These are phyloP conservation scores for Leucocoprinus leucothites DNA, from an alignment of 768 basidiomycete species.

Conservation along the genomic window DNA sequence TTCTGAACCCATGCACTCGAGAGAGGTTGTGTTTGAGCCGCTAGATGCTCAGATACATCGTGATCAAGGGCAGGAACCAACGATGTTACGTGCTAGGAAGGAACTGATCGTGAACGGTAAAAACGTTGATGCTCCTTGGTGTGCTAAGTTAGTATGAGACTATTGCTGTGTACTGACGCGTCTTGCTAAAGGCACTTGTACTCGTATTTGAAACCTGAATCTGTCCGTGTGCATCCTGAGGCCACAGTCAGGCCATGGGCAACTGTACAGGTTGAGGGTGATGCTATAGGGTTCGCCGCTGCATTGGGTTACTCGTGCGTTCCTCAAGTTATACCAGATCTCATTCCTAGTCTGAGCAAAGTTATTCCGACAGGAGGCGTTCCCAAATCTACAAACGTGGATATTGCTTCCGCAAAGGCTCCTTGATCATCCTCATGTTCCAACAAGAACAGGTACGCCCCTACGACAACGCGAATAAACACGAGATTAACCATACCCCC, in stretches of 20 bases:
- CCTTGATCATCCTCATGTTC: conserved; percentile 76
- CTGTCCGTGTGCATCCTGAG: conserved; percentile 79
- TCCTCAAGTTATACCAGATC: not conserved
- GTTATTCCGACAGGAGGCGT: conserved; percentile 38
- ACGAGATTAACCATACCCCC: conserved; percentile 3
- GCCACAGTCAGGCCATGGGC: conserved; percentile 88
- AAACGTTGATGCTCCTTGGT: conserved; percentile 57
- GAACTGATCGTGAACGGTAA: conserved; percentile 53
- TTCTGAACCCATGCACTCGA: conserved; percentile 65
- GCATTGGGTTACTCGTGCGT: conserved; percentile 74
- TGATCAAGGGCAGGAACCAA: conserved; percentile 61
- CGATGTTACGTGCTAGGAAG: conserved; percentile 70
- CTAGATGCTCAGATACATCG: conserved; percentile 61
- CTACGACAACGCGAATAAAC: not conserved
- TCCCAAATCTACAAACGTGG: conserved; percentile 83
- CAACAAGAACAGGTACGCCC: conserved; percentile 73
- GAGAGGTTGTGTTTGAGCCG: conserved; percentile 83
- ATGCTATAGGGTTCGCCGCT: conserved; percentile 77
- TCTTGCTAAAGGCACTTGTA: conserved; percentile 57
- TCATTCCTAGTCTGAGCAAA: not conserved
- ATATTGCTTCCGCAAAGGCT: conserved; percentile 70
- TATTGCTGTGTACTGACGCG: not conserved
- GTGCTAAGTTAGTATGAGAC: conserved; percentile 16
- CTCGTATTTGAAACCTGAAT: conserved; percentile 81
- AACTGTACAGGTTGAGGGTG: conserved; percentile 72